phyloP scores from a whole-genome alignment of 306 rosid species.

The Luffa aegyptiaca region DNA sequence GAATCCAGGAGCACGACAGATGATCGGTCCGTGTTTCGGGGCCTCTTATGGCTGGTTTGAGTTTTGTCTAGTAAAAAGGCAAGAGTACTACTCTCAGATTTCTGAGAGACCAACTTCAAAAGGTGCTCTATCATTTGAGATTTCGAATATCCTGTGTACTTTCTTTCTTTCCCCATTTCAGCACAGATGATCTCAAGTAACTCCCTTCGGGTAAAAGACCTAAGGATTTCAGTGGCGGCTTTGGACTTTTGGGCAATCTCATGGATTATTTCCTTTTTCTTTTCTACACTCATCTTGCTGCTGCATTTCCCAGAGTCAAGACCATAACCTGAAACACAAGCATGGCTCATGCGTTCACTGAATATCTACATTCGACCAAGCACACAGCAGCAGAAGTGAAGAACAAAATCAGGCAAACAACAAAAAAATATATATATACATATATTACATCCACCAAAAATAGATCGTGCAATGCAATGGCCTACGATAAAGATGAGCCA shows the following conservation, averaged over 20 bases:
- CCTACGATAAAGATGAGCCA: constrained; percentile 6
- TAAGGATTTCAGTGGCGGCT: constrained; percentile 59
- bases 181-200: constrained; percentile 75
- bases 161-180: constrained; percentile 86
- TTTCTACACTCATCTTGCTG: constrained; percentile 47
- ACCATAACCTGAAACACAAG: constrained; percentile 36
- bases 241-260: constrained; percentile 54
- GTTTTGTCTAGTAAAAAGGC: constrained; percentile 24
- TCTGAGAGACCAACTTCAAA: constrained; percentile 52
- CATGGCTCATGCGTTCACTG: constrained; percentile 6
- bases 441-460: not conserved
- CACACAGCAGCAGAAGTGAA: not conserved
- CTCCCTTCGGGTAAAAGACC: constrained; percentile 65
- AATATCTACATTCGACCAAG: not conserved
- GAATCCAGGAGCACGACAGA: constrained; percentile 20
- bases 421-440: not conserved
- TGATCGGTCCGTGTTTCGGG: constrained; percentile 24
- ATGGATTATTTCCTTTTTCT: constrained; percentile 54
- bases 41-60: constrained; percentile 49
- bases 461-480: not conserved
- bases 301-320: constrained; percentile 52
- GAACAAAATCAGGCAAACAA: constrained; percentile 1
- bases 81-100: constrained; percentile 24
- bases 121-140: constrained; percentile 64
- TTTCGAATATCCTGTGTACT: constrained; percentile 78